Evolutionary conservation across 2,329 filamentous ascomycete species (phyloP).

Genomic region (Orbilia brochopaga): DNA sequence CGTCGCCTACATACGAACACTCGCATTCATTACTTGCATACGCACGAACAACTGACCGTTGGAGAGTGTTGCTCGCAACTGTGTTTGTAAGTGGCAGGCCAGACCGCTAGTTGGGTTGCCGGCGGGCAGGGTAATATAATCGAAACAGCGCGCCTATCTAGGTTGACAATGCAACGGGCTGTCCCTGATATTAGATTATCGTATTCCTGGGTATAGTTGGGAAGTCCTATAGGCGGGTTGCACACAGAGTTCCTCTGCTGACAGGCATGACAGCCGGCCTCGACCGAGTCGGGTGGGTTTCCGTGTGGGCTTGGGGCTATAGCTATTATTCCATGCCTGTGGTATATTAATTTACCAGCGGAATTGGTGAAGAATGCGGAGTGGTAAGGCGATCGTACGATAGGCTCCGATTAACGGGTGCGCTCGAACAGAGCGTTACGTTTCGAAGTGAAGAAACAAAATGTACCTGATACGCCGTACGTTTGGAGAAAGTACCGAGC

Average conservation of each 20-base stretch:
- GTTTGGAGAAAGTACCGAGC: background rate
- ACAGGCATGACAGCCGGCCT: no score
- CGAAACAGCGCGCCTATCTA: conserved; percentile 48
- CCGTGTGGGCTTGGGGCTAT: no score
- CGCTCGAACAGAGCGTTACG: background rate
- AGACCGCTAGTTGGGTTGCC: conserved; percentile 7
- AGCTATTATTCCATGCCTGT: no score
- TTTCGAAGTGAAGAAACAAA: background rate
- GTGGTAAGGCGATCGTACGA: background rate
- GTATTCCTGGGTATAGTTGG: background rate
- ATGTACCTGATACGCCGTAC: background rate
- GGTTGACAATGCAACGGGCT: background rate
- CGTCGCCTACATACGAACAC: no score
- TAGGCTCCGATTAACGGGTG: background rate
- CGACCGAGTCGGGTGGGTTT: no score
- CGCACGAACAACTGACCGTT: conserved; percentile 4
- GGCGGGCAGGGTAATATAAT: conserved; percentile 42
- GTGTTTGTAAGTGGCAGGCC: background rate
- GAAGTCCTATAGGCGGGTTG: no score
- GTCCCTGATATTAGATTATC: background rate
- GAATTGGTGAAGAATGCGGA: background rate
- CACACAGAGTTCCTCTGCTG: no score
- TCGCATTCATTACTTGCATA: background rate
- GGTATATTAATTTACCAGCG: no score
- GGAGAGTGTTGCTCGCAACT: background rate